Evolutionary conservation across 1,284 basidiomycete species (phyloP), one percentile per base, ranked within the genome.

Genomic region (Schizophyllum commune): DNA sequence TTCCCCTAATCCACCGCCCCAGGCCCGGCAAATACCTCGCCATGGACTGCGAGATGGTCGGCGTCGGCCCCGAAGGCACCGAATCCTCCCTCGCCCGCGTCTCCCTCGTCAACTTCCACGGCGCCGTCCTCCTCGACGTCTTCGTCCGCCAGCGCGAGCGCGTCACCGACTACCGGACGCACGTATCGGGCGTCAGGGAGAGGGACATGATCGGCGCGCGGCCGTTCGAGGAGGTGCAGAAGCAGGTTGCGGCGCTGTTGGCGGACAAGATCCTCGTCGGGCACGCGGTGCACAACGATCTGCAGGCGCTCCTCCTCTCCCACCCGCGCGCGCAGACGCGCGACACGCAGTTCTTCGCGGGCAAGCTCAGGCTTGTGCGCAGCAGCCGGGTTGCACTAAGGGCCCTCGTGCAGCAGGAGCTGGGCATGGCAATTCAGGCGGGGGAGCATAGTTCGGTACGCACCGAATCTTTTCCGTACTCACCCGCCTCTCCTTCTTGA

Each of bases 1-100:
- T n/a, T n/a, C n/a, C n/a, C n/a, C n/a, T n/a, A n/a, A n/a, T n/a
- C n/a, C n/a, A n/a, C n/a, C n/a, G n/a, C 34, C 57, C 5, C 62
- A 92, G 89, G 61, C 83, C 86, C 1, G 92, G 91, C 57, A 88
- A 85, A 71, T 94, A 89, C 65, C 74, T 96, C 32, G 88, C 93
- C 0, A 77, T 98, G 54, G 96, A 98, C 73, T 98, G 96, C 68
- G 96, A 99, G 75, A 98, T 99, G 96, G 96, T 99, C 3, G 96
- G 96, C 1, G 85, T 98, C 5, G 95, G 96, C 0, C 81, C 86
- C 8, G 81, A 89, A 33, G 95, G 94, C 9, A 83, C 59, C 65
- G 82, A 97, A 70, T 94, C 91, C 0, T 88, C 89, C 0, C 80
- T 98, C 1, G 96, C 96, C 1, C 88, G 96, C 54, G 93, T 98